These are phyloP conservation scores for Leucocoprinus gongylophorus DNA, from an alignment of 1,284 basidiomycete species.

Conservation along the genomic window DNA sequence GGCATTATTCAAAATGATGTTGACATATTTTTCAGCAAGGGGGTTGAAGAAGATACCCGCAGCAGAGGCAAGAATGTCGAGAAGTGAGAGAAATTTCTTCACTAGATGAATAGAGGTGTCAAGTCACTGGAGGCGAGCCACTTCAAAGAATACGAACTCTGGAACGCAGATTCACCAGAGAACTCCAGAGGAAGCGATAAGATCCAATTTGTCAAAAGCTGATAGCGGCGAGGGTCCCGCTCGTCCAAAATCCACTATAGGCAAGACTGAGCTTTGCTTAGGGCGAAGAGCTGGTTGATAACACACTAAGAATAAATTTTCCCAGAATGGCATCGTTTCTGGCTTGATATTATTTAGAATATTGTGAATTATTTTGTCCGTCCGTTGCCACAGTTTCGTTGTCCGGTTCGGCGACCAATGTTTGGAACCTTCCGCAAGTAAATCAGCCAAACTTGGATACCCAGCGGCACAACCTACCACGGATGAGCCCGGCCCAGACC, in stretches of 20 bases:
- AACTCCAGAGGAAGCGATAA: constrained; percentile 74
- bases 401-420: constrained; percentile 75
- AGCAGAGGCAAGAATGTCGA: constrained; percentile 53
- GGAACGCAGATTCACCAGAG: constrained; percentile 70
- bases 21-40: constrained; percentile 60
- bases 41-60: constrained; percentile 60
- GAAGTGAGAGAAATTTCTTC: constrained; percentile 58
- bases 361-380: constrained; percentile 56
- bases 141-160: constrained; percentile 41
- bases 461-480: constrained; percentile 38
- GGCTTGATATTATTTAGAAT: constrained; percentile 80
- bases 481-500: constrained; percentile 69
- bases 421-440: constrained; percentile 61
- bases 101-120: constrained; percentile 34
- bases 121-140: constrained; percentile 12
- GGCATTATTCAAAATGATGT: constrained; percentile 68
- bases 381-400: constrained; percentile 76
- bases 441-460: too few relatives aligned
- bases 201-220: constrained; percentile 77
- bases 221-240: constrained; percentile 82
- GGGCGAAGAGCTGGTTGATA: constrained; percentile 2
- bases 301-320: constrained; percentile 53
- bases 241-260: constrained; percentile 42
- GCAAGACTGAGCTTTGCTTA: constrained; percentile 19
- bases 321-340: constrained; percentile 76